Evolutionary conservation across 2,329 filamentous ascomycete species (phyloP).

Genomic region (Mycosphaerella arachidis): DNA sequence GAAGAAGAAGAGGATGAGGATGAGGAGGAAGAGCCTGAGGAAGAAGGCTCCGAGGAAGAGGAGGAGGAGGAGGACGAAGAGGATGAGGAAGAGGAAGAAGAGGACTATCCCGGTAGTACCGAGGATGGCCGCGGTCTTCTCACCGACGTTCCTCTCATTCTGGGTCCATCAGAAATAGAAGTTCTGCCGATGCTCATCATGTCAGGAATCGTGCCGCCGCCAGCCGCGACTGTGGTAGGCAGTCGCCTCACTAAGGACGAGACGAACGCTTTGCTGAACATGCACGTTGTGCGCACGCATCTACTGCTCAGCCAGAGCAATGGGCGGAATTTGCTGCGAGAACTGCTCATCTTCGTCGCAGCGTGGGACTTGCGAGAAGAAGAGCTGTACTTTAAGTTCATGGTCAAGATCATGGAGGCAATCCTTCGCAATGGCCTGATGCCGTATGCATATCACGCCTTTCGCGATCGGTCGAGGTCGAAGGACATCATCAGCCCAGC

Average conservation of each 20-base stretch:
- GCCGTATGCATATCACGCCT: conserved; percentile 86
- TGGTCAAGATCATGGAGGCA: conserved; percentile 90
- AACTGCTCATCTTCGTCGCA: conserved; percentile 91
- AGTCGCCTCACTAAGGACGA: conserved; percentile 42
- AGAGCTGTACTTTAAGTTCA: conserved; percentile 93
- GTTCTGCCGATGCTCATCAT: conserved; percentile 97
- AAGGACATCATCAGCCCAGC: conserved; percentile 96
- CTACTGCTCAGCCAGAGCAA: conserved; percentile 86
- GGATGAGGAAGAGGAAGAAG: conserved; percentile 67
- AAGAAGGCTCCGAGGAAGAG: conserved; percentile 17
- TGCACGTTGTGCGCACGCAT: conserved; percentile 85
- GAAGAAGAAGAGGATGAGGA: conserved; percentile 6
- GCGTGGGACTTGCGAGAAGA: conserved; percentile 95
- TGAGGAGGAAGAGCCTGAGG: conserved; percentile 12
- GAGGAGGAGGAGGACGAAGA: conserved; percentile 53
- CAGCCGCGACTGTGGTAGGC: conserved; percentile 48
- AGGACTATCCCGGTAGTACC: conserved; percentile 58
- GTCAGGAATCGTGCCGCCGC: conserved; percentile 81
- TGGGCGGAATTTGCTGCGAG: conserved; percentile 80
- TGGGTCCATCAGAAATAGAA: conserved; percentile 92
- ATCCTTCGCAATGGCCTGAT: conserved; percentile 85
- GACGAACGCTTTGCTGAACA: conserved; percentile 60
- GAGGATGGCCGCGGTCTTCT: conserved; percentile 77
- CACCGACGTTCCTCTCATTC: conserved; percentile 89
- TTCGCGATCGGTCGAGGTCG: conserved; percentile 64